Base-by-base conservation (phyloP, 2,329 filamentous ascomycete species). In the Pyricularia pennisetigena region DNA sequence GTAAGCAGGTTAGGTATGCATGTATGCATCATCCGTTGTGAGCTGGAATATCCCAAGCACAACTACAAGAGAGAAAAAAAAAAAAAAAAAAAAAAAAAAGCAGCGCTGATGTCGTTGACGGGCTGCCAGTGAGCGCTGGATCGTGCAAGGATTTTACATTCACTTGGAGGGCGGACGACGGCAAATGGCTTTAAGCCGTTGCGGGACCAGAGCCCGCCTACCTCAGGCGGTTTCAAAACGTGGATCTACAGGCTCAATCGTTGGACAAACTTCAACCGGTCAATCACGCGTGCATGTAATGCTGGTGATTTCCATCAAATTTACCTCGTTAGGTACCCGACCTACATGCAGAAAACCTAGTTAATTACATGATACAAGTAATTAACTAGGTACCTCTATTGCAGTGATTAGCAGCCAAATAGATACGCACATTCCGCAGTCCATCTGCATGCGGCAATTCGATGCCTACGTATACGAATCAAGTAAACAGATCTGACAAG, bases 161-260 rank as follows among this genome's bases (percentile, higher is more conserved):
- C 23, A 63, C 24, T 63, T 23, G 24, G 14, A 28, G 1, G 2
- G 24, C 26, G 14, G 26, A 28, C 28, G 57, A 26, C 57, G 28
- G 28, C 28, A 64, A 64, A 64, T 64, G 62, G 28, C 62, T 61
- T 61, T 26, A 30, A 32, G 62, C 62, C 28, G 62, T 64, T 28
- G 23, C 62, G 30, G 49, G 49, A 57, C 49, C 49, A 57, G 57
- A 61, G n/a, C n/a, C 57, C 7, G 20, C 20, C 23, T n/a, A 23
- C 24, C 57, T 26, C 57, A 61, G 24, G 57, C 26, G 49, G 41
- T 61, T 59, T 59, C 41, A 67, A 57, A 29, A 20, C n/a, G 9
- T 59, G 41, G 24, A 29, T 57, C 65, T 23, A 28, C 65, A 66
- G 65, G 35, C 65, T 54, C 35, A 57, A 57, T 57, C 65, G 35